A percentile compares a stretch with the other conserved stretches of the same genome.
Conservation (phyloP, 257 asterid genomes). For the Solanum etuberosum region DNA sequence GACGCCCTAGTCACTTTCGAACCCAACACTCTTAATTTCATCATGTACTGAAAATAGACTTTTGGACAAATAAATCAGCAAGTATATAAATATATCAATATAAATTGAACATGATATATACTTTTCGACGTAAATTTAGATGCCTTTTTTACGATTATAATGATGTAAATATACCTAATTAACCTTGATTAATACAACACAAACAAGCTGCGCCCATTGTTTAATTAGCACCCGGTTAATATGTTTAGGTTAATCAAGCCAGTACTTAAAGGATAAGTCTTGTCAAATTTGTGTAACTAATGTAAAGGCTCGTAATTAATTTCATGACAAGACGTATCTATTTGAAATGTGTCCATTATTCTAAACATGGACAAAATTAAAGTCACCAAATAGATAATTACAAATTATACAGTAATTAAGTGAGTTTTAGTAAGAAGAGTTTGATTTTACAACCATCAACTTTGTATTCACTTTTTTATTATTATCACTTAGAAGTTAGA, state of each 20-base stretch:
- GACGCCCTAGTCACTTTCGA: no score
- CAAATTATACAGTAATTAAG: not conserved
- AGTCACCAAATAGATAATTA: not conserved
- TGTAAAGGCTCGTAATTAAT: not conserved
- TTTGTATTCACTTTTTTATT: not conserved
- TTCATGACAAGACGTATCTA: not conserved
- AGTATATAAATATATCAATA: not conserved
- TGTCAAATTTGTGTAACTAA: not conserved
- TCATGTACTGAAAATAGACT: slow-evolving; percentile 61
- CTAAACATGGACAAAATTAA: not conserved
- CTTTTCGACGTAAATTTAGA: not conserved
- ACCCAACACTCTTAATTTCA: no score
- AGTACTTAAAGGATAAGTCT: not conserved
- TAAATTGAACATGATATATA: not conserved
- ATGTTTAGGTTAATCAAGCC: not conserved
- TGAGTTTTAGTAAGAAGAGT: not conserved
- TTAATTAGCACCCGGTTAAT: not conserved
- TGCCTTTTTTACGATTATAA: not conserved
- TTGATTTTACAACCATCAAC: not conserved
- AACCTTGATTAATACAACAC: not conserved
- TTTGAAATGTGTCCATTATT: not conserved
- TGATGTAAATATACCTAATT: not conserved
- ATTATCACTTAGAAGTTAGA: not conserved
- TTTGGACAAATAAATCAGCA: not conserved
- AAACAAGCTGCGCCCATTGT: not conserved